A percentile compares a stretch with the other conserved stretches of the same genome.
Conservation (phyloP, 371 early-diverging fungal genomes). For the Smittium culicis region DNA sequence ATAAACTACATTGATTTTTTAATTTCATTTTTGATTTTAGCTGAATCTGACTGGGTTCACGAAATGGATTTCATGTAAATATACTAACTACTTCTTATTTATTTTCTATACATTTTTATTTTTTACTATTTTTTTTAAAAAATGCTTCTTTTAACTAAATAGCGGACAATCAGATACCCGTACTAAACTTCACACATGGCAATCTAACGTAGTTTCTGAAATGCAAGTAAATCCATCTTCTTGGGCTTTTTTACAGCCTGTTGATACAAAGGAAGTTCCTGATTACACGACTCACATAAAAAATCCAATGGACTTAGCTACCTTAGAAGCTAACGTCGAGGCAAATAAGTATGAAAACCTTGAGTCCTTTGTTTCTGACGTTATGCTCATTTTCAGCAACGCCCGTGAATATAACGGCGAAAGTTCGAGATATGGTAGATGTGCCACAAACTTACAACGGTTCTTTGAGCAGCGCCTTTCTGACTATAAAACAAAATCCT, state of each 20-base stretch:
- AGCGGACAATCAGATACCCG: conserved; percentile 17
- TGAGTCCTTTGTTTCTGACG: conserved; percentile 61
- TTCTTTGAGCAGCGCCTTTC: conserved; percentile 46
- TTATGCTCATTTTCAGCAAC: conserved; percentile 70
- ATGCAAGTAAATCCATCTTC: conserved; percentile 63
- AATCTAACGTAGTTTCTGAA: conserved; percentile 51
- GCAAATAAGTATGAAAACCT: conserved; percentile 53
- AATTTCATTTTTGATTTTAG: conserved; percentile 23
- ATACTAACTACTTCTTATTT: conserved; percentile 3
- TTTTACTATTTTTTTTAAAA: no score
- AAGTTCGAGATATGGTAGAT: conserved; percentile 62
- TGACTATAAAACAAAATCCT: conserved; percentile 25
- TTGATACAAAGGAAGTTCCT: conserved; percentile 78
- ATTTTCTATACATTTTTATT: no score
- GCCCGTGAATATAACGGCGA: conserved; percentile 72
- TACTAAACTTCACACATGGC: conserved; percentile 28
- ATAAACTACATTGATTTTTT: neutral
- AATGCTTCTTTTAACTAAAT: neutral
- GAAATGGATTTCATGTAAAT: conserved; percentile 51
- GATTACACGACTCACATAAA: conserved; percentile 96
- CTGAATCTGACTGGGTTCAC: conserved; percentile 83
- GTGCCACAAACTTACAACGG: conserved; percentile 55
- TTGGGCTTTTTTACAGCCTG: conserved; percentile 98
- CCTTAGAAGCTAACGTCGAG: conserved; percentile 58
- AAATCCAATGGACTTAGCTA: conserved; percentile 94